Percentiles rank a stretch among this genome's conserved stretches.
Evolutionary conservation across 2,329 filamentous ascomycete species (phyloP).

Genomic region (Sclerotinia minor): DNA sequence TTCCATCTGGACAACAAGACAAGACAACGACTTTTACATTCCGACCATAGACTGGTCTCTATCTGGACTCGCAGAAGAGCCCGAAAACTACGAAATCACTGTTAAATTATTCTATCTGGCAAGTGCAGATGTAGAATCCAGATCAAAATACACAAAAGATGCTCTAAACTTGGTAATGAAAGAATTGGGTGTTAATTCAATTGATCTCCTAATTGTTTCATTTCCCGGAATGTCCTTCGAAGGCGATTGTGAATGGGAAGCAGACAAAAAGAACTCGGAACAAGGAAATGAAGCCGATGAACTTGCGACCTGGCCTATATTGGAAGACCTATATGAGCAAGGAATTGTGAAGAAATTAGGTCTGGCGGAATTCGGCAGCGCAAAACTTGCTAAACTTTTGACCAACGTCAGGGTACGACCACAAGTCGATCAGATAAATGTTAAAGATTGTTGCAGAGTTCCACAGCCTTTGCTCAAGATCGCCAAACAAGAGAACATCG

Average conservation of each 20-base stretch:
- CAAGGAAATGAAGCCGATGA: slow-evolving; percentile 69
- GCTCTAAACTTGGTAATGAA: slow-evolving; percentile 78
- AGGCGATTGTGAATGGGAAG: slow-evolving; percentile 82
- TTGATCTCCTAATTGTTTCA: slow-evolving; percentile 88
- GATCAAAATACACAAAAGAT: slow-evolving; percentile 71
- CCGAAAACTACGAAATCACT: slow-evolving; percentile 86
- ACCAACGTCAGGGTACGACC: slow-evolving; percentile 70
- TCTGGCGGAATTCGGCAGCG: slow-evolving; percentile 86
- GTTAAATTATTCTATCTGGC: slow-evolving; percentile 94
- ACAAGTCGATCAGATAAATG: slow-evolving; percentile 91
- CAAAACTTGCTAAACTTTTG: slow-evolving; percentile 77
- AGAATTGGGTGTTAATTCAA: slow-evolving; percentile 71
- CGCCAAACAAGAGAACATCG: slow-evolving; percentile 79
- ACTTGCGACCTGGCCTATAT: slow-evolving; percentile 65
- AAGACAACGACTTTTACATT: slow-evolving; percentile 66
- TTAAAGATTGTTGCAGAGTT: slow-evolving; percentile 93
- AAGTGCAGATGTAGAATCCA: slow-evolving; percentile 61
- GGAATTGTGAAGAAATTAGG: slow-evolving; percentile 76
- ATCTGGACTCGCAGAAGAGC: slow-evolving; percentile 75
- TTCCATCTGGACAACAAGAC: slow-evolving; percentile 66
- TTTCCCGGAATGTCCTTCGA: slow-evolving; percentile 95
- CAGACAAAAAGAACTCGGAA: slow-evolving; percentile 59
- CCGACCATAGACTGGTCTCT: slow-evolving; percentile 73
- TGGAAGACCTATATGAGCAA: slow-evolving; percentile 71
- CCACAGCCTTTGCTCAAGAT: slow-evolving; percentile 82